phyloP scores from a whole-genome alignment of 2,329 filamentous ascomycete species.

The Aspergillus sp. region DNA sequence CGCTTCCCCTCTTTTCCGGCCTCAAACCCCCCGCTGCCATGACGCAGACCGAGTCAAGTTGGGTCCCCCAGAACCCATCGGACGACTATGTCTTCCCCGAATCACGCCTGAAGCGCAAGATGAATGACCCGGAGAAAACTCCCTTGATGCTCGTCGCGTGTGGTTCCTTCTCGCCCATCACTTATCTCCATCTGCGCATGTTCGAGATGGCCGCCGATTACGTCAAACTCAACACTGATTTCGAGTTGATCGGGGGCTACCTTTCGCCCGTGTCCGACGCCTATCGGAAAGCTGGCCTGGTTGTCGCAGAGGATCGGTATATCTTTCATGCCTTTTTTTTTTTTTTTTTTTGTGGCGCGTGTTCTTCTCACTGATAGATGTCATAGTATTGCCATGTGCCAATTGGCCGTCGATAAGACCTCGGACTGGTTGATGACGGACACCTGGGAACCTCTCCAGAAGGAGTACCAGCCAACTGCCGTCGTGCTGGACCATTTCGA shows the following conservation, averaged over 20 bases:
- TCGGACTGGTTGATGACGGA: constrained; percentile 80
- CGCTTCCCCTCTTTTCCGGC: not conserved
- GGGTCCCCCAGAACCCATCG: constrained; percentile 16
- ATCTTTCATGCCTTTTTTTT: constrained; percentile 1
- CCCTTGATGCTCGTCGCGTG: constrained; percentile 43
- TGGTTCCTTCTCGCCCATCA: constrained; percentile 57
- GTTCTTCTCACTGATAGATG: not conserved
- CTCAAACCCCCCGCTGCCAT: constrained; percentile 17
- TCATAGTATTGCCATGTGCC: constrained; percentile 69
- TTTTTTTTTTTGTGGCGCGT: not conserved
- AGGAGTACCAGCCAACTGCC: constrained; percentile 79
- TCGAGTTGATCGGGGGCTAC: constrained; percentile 80
- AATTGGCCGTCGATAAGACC: constrained; percentile 63
- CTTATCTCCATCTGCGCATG: constrained; percentile 62
- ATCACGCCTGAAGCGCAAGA: constrained; percentile 37
- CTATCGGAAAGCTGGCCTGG: constrained; percentile 74
- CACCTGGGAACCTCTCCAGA: constrained; percentile 78
- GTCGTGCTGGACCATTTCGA: constrained; percentile 86
- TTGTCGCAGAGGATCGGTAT: constrained; percentile 60
- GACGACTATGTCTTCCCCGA: constrained; percentile 40
- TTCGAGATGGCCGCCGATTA: constrained; percentile 81
- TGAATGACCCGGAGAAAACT: constrained; percentile 41
- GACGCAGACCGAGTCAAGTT: constrained; percentile 20
- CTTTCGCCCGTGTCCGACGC: constrained; percentile 67
- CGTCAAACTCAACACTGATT: constrained; percentile 64